Conservation (phyloP, 495 filamentous ascomycete genomes). For the Mycothermus thermophilus region DNA sequence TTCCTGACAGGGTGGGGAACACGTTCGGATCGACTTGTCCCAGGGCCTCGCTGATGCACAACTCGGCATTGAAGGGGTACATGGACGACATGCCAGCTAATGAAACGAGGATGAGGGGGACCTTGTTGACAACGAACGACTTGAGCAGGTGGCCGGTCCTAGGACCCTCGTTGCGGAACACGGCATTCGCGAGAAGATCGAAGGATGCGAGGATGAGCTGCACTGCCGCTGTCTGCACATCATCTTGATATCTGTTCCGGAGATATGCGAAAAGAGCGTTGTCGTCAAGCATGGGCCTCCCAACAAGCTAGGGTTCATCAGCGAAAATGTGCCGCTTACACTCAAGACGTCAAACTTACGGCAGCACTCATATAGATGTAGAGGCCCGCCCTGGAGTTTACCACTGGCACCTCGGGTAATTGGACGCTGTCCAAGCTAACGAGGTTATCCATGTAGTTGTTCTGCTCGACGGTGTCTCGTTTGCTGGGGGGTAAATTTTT, state of each 20-base stretch:
- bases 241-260: constrained; percentile 65
- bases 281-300: constrained; percentile 74
- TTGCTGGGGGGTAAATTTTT: constrained; percentile 31
- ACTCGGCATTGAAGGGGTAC: constrained; percentile 57
- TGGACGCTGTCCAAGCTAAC: constrained; percentile 39
- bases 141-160: constrained; percentile 66
- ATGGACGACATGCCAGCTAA: constrained; percentile 36
- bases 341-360: constrained; percentile 35
- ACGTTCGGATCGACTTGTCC: constrained; percentile 61
- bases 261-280: constrained; percentile 62
- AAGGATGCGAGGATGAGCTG: constrained; percentile 81
- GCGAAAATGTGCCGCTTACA: constrained; percentile 4
- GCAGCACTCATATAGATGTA: constrained; percentile 85
- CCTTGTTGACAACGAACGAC: constrained; percentile 86
- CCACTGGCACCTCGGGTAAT: constrained; percentile 50
- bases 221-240: constrained; percentile 56
- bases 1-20: constrained; percentile 65
- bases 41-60: constrained; percentile 69
- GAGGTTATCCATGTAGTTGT: constrained; percentile 39
- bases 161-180: constrained; percentile 60
- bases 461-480: constrained; percentile 35
- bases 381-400: constrained; percentile 75
- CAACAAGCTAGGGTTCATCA: constrained; percentile 50
- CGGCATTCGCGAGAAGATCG: constrained; percentile 74
- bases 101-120: constrained; percentile 62